A percentile compares a stretch with the other conserved stretches of the same genome.
These are phyloP conservation scores for Plasmodium ovale DNA, from an alignment of 169 alveolate species.

Conservation along the genomic window DNA sequence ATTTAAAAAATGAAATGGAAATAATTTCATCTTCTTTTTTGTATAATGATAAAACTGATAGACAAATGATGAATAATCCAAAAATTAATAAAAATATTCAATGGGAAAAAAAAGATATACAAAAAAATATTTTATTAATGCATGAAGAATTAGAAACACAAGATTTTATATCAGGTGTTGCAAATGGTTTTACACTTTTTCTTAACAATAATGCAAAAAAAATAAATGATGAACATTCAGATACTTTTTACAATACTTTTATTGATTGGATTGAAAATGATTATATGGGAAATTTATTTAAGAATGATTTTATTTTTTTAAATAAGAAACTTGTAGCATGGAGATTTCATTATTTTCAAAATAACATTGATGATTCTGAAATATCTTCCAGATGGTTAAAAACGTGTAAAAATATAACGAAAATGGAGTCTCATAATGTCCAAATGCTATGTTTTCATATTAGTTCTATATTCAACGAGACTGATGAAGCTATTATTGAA, in stretches of 20 bases:
- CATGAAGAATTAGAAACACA: constrained; percentile 14
- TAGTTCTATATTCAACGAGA: constrained; percentile 41
- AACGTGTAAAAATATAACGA: constrained; percentile 12
- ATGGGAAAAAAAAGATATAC: constrained; percentile 30
- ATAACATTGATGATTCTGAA: constrained; percentile 38
- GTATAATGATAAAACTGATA: constrained; percentile 12
- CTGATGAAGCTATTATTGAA: constrained; percentile 57
- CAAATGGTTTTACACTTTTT: constrained; percentile 51
- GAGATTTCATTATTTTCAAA: constrained; percentile 44
- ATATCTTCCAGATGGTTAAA: constrained; percentile 50
- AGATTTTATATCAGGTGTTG: constrained; percentile 32
- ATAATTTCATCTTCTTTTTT: constrained; percentile 10
- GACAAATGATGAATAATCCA: constrained; percentile 39
- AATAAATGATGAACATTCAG: not conserved
- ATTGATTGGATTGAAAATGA: constrained; percentile 45
- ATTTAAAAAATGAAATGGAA: not conserved
- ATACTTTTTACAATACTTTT: constrained; percentile 27
- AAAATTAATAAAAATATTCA: constrained; percentile 13
- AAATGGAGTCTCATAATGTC: constrained; percentile 17
- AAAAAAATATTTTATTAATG: constrained; percentile 12
- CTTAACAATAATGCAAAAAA: constrained; percentile 15
- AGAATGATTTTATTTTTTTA: constrained; percentile 49
- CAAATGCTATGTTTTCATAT: constrained; percentile 60
- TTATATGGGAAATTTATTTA: constrained; percentile 35
- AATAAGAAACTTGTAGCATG: constrained; percentile 48